Conservation (phyloP, 148 eudicot species). For the Rheum nobile region DNA sequence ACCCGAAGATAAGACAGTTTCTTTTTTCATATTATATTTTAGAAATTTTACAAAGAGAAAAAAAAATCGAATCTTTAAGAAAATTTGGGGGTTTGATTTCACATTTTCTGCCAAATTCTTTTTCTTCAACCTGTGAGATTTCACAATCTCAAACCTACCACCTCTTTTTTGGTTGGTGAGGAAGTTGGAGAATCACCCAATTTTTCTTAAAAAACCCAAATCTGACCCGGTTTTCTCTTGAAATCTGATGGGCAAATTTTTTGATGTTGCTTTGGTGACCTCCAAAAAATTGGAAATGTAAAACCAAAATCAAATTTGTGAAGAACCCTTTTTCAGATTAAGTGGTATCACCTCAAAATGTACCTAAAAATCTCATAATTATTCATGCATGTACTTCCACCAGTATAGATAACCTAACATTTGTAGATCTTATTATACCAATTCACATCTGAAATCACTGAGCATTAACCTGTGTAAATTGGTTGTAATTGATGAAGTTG, state of each 20-base stretch:
- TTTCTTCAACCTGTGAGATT: not conserved
- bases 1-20: not conserved
- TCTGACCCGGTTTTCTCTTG: not conserved
- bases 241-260: no score
- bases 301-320: not conserved
- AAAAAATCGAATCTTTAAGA: not conserved
- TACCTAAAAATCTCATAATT: not conserved
- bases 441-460: not conserved
- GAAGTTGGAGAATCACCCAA: not conserved
- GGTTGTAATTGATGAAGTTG: not conserved
- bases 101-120: not conserved
- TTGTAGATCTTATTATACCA: not conserved
- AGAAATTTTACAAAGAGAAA: not conserved
- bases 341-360: not conserved
- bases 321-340: not conserved
- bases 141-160: conserved; percentile 8
- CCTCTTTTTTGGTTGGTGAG: not conserved
- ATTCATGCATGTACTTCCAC: not conserved
- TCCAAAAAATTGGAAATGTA: not conserved
- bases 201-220: not conserved
- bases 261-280: not conserved
- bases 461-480: not conserved
- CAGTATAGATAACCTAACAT: not conserved
- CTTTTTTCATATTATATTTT: not conserved
- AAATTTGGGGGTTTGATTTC: not conserved